phyloP scores from a whole-genome alignment of 2,329 filamentous ascomycete genomes.

The Xylariales sp. region DNA sequence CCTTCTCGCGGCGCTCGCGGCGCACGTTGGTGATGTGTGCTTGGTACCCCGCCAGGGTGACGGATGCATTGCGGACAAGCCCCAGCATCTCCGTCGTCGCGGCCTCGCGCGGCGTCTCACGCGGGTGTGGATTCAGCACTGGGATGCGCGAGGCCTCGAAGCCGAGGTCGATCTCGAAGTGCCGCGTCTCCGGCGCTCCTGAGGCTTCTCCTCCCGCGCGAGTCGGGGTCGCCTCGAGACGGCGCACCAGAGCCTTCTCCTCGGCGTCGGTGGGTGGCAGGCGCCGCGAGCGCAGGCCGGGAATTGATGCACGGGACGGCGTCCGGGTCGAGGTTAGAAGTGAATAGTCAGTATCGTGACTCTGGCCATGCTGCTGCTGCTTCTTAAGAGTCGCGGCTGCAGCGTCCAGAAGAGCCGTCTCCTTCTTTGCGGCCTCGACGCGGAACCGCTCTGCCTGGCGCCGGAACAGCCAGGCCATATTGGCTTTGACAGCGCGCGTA shows the following conservation, averaged over 20 bases:
- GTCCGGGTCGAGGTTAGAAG: too few species aligned
- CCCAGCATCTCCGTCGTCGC: slow-evolving; percentile 1
- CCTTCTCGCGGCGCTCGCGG: too few species aligned
- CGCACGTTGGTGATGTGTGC: too few species aligned
- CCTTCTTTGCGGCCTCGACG: not conserved
- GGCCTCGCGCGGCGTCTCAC: slow-evolving; percentile 8
- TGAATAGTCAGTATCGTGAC: too few species aligned
- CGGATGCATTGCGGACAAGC: too few species aligned
- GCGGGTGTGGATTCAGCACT: not conserved
- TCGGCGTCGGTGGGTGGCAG: not conserved
- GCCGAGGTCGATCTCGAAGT: too few species aligned
- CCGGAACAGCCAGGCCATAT: slow-evolving; percentile 5
- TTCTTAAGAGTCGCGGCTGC: not conserved
- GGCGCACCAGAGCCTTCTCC: not conserved
- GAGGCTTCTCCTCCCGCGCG: too few species aligned
- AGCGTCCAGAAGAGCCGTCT: not conserved
- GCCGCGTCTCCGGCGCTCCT: too few species aligned
- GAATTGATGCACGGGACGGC: too few species aligned
- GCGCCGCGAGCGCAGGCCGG: slow-evolving; percentile 5
- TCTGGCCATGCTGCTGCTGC: too few species aligned
- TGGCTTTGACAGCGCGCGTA: slow-evolving; percentile 5
- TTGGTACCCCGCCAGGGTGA: too few species aligned
- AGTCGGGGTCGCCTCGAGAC: not conserved
- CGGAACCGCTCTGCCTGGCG: slow-evolving; percentile 6
- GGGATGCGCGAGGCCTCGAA: not conserved